Percentiles rank a stretch among this genome's conserved stretches.
Evolutionary conservation across 2,329 filamentous ascomycete species (phyloP).

Genomic region (Lecanicillium sp.): DNA sequence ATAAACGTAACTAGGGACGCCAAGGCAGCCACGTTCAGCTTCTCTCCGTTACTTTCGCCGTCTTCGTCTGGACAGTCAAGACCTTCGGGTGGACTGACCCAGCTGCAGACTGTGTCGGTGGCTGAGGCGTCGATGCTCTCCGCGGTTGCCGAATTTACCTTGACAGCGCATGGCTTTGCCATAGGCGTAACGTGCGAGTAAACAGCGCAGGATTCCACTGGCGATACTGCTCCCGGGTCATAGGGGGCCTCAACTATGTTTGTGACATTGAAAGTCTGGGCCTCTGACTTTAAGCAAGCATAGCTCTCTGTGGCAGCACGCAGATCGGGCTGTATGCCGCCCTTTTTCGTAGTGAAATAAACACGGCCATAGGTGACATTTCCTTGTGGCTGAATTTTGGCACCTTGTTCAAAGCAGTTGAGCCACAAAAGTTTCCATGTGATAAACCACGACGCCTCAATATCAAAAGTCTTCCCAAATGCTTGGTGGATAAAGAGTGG

Average conservation of each 20-base stretch:
- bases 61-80: too few relatives aligned
- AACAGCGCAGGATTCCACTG: not conserved
- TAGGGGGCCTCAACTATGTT: not conserved
- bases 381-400: too few relatives aligned
- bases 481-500: slow-evolving; percentile 1
- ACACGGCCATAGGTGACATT: not conserved
- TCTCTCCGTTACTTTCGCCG: too few relatives aligned
- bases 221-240: too few relatives aligned
- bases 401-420: too few relatives aligned
- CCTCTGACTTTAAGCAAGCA: not conserved
- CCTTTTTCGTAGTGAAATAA: not conserved
- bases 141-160: slow-evolving; percentile 40
- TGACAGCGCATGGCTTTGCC: slow-evolving; percentile 2
- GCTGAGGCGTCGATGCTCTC: slow-evolving; percentile 4
- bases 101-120: not conserved
- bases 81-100: too few relatives aligned
- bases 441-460: not conserved
- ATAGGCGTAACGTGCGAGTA: slow-evolving; percentile 3
- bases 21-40: too few relatives aligned
- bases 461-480: not conserved
- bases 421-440: not conserved
- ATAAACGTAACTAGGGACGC: too few relatives aligned
- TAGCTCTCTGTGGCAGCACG: not conserved
- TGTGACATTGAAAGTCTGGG: slow-evolving; percentile 2
- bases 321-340: slow-evolving; percentile 1